These are phyloP conservation scores for Mycena kentingensis DNA, from an alignment of 768 basidiomycete genomes.

Conservation along the genomic window DNA sequence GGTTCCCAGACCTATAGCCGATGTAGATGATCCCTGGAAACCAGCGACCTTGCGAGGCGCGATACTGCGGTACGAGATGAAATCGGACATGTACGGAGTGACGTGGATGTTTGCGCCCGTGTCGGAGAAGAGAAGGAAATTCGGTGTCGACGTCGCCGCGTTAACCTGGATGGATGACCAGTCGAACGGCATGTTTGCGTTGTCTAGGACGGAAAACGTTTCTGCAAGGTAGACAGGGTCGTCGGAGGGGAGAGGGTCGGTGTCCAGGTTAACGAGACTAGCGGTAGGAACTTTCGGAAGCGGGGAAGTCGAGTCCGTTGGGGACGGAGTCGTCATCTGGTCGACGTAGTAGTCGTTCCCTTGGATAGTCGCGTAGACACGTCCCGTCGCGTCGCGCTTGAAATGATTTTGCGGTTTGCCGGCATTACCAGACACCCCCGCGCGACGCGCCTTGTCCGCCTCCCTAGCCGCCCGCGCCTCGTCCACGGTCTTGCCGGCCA, in stretches of 20 bases:
- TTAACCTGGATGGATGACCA: not conserved
- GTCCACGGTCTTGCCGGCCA: not conserved
- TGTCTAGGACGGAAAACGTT: not conserved
- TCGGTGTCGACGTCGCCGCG: not conserved
- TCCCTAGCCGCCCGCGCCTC: not conserved
- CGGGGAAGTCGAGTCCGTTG: not conserved
- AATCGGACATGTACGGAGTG: not conserved
- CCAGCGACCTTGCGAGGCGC: not conserved
- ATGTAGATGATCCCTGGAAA: conserved; percentile 5
- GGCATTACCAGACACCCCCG: not conserved
- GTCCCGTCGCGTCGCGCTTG: not conserved
- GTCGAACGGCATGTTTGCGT: not conserved
- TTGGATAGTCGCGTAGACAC: not conserved
- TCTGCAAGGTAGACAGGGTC: not conserved
- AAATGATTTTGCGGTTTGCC: not conserved
- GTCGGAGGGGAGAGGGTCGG: not conserved
- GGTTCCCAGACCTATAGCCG: conserved; percentile 3
- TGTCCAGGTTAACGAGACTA: not conserved
- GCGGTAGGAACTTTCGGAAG: not conserved
- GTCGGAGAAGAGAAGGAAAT: not conserved
- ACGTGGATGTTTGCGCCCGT: not conserved
- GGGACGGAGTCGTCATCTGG: not conserved
- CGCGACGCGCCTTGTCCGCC: not conserved
- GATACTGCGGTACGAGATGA: not conserved
- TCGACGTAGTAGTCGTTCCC: not conserved